Evolutionary conservation across 805 yeast genomes (phyloP), one percentile per base, ranked within the genome.

Genomic region (Cyberlindnera maclurae): DNA sequence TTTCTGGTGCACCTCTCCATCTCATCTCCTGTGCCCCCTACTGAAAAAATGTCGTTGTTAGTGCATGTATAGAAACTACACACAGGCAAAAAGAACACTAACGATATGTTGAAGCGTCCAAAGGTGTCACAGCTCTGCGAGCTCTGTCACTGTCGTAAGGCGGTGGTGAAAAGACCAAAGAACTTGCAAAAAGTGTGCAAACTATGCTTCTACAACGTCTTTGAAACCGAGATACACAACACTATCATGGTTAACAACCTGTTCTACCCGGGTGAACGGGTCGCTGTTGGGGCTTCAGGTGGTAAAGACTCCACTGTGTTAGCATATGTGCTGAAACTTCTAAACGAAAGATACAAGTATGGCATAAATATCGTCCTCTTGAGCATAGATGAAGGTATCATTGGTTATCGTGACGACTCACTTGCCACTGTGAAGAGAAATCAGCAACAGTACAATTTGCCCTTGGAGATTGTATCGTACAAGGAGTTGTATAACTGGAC

Each of bases 251-350:
- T 73, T 27, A 80, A 82, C 38, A 67, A 75, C 1, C 70, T 93
- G 34, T 93, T 93, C 52, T 59, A 75, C 17, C 68, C 64, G 0
- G 97, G 97, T 12, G 98, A 93, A 55, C 72, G 65, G 20, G 89
- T 93, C 3, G 98, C 97, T 13, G 89, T 93, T 17, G 99, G 99
- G 13, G 99, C 99, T 0, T 86, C 96, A 1, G 99, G 99, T 18
- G 99, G 99, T 38, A 93, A 93, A 54, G 99, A 93, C 59, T 86
- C 96, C 4, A 93, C 99, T 0, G 99, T 93, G 1, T 64, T 93
- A 24, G 98, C 97, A 0, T 77, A 89, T 33, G 76, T 93, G 3
- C 61, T 93, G 60, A 93, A 88, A 54, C 75, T 90, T 0, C 65
- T 93, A 45, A 93, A 93, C 57, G 96, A 88, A 54, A 67, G 96